Percentiles rank a stretch among this genome's conserved stretches.
Evolutionary conservation across 352 stramenopile species (phyloP).

Genomic region (Globisporangium spinosum): DNA sequence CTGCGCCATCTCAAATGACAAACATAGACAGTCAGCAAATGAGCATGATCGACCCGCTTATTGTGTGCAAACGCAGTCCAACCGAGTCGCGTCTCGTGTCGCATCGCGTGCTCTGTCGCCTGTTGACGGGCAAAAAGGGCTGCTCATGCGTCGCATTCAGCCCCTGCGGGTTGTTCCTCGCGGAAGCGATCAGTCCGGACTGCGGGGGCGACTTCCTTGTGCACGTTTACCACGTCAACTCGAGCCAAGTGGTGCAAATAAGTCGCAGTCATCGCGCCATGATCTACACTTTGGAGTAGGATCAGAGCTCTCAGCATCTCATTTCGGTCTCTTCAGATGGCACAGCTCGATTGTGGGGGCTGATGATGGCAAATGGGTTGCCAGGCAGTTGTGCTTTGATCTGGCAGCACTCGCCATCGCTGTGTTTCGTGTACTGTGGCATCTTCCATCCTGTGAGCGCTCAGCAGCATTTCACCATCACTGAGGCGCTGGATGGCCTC

Average conservation of each 20-base stretch:
- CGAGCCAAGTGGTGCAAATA: slow-evolving; percentile 30
- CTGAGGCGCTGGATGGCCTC: slow-evolving; percentile 47
- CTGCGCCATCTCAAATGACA: not conserved
- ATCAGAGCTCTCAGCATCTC: slow-evolving; percentile 21
- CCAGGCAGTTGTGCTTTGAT: slow-evolving; percentile 3
- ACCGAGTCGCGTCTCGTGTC: slow-evolving; percentile 54
- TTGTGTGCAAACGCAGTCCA: slow-evolving; percentile 31
- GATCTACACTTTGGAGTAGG: slow-evolving; percentile 63
- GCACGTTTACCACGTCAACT: slow-evolving; percentile 42
- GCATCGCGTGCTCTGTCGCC: slow-evolving; percentile 45
- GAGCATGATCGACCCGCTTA: slow-evolving; percentile 17
- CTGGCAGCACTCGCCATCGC: slow-evolving; percentile 54
- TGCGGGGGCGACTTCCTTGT: slow-evolving; percentile 35
- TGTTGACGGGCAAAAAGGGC: slow-evolving; percentile 50
- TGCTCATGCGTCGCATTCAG: slow-evolving; percentile 64
- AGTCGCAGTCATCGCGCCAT: slow-evolving; percentile 48
- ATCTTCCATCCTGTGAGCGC: slow-evolving; percentile 37
- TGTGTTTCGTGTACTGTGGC: slow-evolving; percentile 63
- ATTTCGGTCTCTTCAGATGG: slow-evolving; percentile 62
- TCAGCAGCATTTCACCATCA: slow-evolving; percentile 32
- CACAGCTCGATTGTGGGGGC: slow-evolving; percentile 38
- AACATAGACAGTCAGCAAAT: not conserved
- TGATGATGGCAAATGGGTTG: slow-evolving; percentile 10
- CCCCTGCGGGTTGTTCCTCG: slow-evolving; percentile 47
- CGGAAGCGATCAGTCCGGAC: slow-evolving; percentile 35